Conservation (phyloP, 192 early-diverging fungal species). For the Geranomyces michiganensis region DNA sequence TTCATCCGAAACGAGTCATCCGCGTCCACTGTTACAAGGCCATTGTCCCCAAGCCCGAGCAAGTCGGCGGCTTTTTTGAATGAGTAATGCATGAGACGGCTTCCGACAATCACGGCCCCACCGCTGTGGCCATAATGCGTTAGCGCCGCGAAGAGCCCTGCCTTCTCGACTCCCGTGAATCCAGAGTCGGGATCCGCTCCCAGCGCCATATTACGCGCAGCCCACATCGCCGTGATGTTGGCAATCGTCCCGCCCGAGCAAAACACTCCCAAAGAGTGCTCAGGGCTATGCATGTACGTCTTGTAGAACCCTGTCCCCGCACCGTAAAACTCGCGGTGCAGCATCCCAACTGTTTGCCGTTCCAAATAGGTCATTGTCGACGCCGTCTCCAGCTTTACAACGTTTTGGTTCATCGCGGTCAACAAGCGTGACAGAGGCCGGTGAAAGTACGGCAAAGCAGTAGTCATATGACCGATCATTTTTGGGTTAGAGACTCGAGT, state of each 20-base stretch:
- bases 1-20: constrained; percentile 52
- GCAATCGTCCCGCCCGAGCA: constrained; percentile 60
- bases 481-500: constrained; percentile 53
- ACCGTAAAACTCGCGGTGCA: constrained; percentile 56
- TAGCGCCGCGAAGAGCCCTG: constrained; percentile 51
- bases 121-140: constrained; percentile 52
- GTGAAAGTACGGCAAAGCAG: constrained; percentile 61
- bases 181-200: constrained; percentile 26
- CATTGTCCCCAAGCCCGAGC: constrained; percentile 57
- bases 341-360: constrained; percentile 55
- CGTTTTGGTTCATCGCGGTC: constrained; percentile 63
- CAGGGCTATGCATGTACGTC: constrained; percentile 43
- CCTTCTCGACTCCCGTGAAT: constrained; percentile 55
- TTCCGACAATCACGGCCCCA: constrained; percentile 51
- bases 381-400: constrained; percentile 61
- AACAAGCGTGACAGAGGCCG: constrained; percentile 53
- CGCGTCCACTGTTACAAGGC: constrained; percentile 48
- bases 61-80: constrained; percentile 65
- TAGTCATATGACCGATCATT: constrained; percentile 63
- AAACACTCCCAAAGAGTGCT: constrained; percentile 50
- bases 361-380: constrained; percentile 59
- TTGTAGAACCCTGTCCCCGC: constrained; percentile 43
- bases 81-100: constrained; percentile 58
- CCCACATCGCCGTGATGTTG: constrained; percentile 65
- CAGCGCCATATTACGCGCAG: constrained; percentile 55